Evolutionary conservation across 2,329 filamentous ascomycete genomes (phyloP).

Genomic region (Claviceps monticola): DNA sequence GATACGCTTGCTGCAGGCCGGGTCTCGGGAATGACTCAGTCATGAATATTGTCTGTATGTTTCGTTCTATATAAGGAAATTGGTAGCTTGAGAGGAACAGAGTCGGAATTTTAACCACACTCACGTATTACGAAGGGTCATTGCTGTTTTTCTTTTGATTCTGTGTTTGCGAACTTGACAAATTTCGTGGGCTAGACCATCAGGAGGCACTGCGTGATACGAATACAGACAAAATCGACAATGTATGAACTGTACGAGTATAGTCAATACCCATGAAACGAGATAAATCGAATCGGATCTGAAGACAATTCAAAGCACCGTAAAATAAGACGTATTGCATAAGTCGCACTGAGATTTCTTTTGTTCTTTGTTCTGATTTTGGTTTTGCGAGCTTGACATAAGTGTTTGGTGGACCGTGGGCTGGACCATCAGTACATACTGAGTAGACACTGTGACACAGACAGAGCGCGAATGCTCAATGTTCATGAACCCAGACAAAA

Average conservation of each 20-base stretch:
- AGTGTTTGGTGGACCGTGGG: not conserved
- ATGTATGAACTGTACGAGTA: not conserved
- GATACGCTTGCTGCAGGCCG: not conserved
- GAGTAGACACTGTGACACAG: not conserved
- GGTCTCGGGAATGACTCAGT: not conserved
- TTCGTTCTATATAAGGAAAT: not conserved
- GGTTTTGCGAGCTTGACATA: not conserved
- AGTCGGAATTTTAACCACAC: not conserved
- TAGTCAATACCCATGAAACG: not conserved
- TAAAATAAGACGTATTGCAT: not conserved
- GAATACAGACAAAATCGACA: not conserved
- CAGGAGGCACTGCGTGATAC: not conserved
- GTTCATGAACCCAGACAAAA: not conserved
- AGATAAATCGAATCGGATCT: not conserved
- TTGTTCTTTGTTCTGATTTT: not conserved
- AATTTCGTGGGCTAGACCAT: not conserved
- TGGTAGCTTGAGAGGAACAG: not conserved
- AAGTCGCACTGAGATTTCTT: not conserved
- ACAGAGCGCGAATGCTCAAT: not conserved
- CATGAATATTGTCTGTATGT: not conserved
- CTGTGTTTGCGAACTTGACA: not conserved
- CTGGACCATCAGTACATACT: not conserved
- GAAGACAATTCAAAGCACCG: not conserved
- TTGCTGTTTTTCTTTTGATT: not conserved
- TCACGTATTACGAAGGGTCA: constrained; percentile 2